Evolutionary conservation across 805 yeast species (phyloP).

Genomic region (Pichia sporocuriosa): DNA sequence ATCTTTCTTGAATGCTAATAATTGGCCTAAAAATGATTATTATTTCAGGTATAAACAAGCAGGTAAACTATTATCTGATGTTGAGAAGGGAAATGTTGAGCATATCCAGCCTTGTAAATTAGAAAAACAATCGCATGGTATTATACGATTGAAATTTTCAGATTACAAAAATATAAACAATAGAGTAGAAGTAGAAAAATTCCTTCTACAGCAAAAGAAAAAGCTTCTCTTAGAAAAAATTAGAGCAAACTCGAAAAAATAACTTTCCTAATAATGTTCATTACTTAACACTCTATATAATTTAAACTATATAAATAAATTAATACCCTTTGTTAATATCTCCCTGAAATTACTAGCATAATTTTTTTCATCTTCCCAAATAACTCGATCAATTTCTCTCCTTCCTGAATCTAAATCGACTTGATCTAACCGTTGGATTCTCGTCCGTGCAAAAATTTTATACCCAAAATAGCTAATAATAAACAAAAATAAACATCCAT

Average conservation of each 20-base stretch:
- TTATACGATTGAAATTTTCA: too few species aligned
- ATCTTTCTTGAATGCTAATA: neutral
- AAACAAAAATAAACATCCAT: conserved; percentile 44
- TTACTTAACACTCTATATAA: too few species aligned
- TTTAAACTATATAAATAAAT: conserved; percentile 15
- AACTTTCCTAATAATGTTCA: too few species aligned
- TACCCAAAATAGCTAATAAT: conserved; percentile 39
- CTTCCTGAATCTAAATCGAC: conserved; percentile 80
- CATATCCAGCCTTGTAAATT: too few species aligned
- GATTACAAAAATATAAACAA: neutral
- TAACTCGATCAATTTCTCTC: conserved; percentile 71
- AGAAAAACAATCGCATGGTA: too few species aligned
- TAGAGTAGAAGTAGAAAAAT: neutral
- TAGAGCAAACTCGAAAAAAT: neutral
- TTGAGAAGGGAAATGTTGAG: too few species aligned
- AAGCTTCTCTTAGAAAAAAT: neutral
- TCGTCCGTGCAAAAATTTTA: conserved; percentile 54
- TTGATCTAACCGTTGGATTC: conserved; percentile 61
- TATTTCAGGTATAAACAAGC: neutral
- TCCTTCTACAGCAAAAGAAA: conserved; percentile 3
- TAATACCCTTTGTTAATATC: conserved; percentile 21
- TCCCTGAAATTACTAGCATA: conserved; percentile 30
- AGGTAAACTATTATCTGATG: neutral
- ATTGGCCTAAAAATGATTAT: neutral
- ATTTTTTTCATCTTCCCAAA: conserved; percentile 68